Conservation (phyloP, 768 basidiomycete genomes). For the Scleroderma citrinum region DNA sequence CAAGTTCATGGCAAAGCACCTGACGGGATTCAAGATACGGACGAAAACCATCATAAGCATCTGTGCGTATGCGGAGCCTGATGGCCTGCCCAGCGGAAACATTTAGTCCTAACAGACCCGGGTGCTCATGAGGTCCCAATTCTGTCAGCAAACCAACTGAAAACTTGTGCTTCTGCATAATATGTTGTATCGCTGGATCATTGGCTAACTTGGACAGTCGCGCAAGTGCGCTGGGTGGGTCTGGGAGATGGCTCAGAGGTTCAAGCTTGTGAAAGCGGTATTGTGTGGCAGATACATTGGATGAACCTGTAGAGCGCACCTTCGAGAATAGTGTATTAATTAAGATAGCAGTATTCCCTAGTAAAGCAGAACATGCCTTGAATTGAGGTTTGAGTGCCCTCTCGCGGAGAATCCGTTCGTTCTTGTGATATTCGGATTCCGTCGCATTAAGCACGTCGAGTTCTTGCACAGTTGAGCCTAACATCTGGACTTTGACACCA, state of each 20-base stretch:
- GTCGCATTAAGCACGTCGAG: constrained; percentile 46
- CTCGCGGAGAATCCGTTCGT: constrained; percentile 54
- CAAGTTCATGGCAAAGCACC: constrained; percentile 71
- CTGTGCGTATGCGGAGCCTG: constrained; percentile 63
- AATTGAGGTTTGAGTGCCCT: constrained; percentile 50
- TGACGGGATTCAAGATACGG: constrained; percentile 56
- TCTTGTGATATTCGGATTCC: constrained; percentile 52
- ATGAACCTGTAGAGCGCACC: constrained; percentile 52
- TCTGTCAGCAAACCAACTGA: constrained; percentile 68
- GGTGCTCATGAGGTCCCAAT: constrained; percentile 73
- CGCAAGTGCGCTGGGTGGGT: constrained; percentile 48
- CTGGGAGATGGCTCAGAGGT: constrained; percentile 59
- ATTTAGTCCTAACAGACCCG: constrained; percentile 64
- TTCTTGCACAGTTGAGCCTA: constrained; percentile 60
- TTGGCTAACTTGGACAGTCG: constrained; percentile 53
- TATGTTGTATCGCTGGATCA: constrained; percentile 64
- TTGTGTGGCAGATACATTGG: constrained; percentile 32
- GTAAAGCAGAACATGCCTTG: constrained; percentile 39
- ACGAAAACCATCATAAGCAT: constrained; percentile 68
- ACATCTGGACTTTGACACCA: constrained; percentile 63
- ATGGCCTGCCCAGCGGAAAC: constrained; percentile 56
- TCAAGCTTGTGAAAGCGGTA: constrained; percentile 63
- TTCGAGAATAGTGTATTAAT: constrained; percentile 12
- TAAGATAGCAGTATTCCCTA: neutral
- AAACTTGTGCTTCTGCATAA: constrained; percentile 68